phyloP scores from a whole-genome alignment of 441 rosid species.

The Erodium moschatum region DNA sequence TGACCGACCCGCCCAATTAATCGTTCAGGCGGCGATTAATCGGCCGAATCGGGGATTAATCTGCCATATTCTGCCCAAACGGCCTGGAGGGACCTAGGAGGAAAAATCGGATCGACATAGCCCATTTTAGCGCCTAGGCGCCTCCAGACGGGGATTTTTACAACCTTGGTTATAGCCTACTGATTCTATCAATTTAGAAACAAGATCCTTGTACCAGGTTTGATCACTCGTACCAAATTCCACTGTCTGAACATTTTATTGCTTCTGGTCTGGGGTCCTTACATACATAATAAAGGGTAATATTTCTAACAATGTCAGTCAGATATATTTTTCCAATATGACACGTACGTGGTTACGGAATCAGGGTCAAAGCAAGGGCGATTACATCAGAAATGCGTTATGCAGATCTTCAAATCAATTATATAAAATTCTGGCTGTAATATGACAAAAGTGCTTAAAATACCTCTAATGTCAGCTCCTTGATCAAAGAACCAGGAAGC shows the following conservation, averaged over 20 bases:
- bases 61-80: too few species aligned
- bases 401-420: not conserved
- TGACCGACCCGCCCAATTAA: too few species aligned
- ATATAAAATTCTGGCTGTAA: not conserved
- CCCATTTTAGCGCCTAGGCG: too few species aligned
- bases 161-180: slow-evolving; percentile 3
- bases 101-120: too few species aligned
- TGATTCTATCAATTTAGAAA: not conserved
- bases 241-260: not conserved
- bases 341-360: not conserved
- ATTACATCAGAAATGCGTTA: not conserved
- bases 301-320: not conserved
- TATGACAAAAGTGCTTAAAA: slow-evolving; percentile 8
- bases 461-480: slow-evolving; percentile 50
- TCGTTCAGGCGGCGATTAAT: too few species aligned
- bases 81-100: too few species aligned
- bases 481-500: slow-evolving; percentile 37
- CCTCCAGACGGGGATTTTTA: too few species aligned
- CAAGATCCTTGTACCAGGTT: slow-evolving; percentile 3
- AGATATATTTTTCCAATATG: not conserved
- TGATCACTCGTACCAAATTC: not conserved
- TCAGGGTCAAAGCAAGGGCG: not conserved
- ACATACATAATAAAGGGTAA: not conserved
- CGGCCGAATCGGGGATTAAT: too few species aligned
- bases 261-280: not conserved